phyloP scores from a whole-genome alignment of 1,139 yeast genomes.

The Candida gigantensis region DNA sequence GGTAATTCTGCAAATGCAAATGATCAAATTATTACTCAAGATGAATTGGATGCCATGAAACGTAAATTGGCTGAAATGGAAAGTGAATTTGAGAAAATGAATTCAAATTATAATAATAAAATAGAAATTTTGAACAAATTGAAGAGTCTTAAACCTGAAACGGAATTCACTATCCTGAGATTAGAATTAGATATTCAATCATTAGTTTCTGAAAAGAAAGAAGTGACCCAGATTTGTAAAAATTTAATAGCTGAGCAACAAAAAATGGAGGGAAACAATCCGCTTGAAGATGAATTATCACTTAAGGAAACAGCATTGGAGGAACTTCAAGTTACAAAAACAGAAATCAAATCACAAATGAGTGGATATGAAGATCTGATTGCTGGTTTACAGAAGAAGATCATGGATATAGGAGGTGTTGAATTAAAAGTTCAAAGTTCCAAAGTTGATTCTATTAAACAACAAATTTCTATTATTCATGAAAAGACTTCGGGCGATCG shows the following conservation, averaged over 20 bases:
- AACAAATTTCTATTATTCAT: constrained; percentile 62
- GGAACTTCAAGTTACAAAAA: constrained; percentile 37
- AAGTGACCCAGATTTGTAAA: constrained; percentile 38
- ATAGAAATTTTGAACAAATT: constrained; percentile 57
- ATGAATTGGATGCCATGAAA: constrained; percentile 60
- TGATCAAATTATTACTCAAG: constrained; percentile 40
- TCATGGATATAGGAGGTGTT: constrained; percentile 92
- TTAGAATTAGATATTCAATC: constrained; percentile 67
- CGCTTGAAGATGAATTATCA: constrained; percentile 36
- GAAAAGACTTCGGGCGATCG: constrained; percentile 65
- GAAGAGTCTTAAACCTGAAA: constrained; percentile 66
- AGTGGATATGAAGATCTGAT: constrained; percentile 60
- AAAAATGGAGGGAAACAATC: constrained; percentile 23
- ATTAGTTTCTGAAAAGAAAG: constrained; percentile 48
- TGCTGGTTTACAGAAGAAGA: constrained; percentile 64
- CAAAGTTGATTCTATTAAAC: constrained; percentile 74
- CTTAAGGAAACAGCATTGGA: constrained; percentile 40
- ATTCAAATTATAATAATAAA: constrained; percentile 59
- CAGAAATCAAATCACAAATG: constrained; percentile 54
- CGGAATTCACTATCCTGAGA: constrained; percentile 64
- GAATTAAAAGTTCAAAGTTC: constrained; percentile 78
- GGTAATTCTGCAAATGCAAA: constrained; percentile 29
- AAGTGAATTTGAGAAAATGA: constrained; percentile 51
- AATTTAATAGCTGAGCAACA: constrained; percentile 41
- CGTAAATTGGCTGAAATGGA: constrained; percentile 58